Evolutionary conservation across 805 yeast species (phyloP).

Genomic region (Pichia cephalocereana): DNA sequence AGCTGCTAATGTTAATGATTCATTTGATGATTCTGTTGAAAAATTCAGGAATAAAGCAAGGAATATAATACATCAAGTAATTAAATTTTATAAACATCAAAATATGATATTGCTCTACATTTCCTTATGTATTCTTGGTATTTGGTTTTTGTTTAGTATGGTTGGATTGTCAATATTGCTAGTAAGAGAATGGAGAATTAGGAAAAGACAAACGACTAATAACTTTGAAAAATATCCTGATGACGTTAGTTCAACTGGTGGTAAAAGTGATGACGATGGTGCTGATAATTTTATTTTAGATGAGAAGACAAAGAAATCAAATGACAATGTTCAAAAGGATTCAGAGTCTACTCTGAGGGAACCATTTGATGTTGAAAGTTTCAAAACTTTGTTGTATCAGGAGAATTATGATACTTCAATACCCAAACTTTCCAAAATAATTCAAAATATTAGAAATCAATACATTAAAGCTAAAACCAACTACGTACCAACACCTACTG

Average conservation of each 20-base stretch:
- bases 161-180: slow-evolving; percentile 12
- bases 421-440: not conserved
- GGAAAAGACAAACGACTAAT: not conserved
- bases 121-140: slow-evolving; percentile 32
- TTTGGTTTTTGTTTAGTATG: slow-evolving; percentile 40
- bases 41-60: slow-evolving; percentile 20
- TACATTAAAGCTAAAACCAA: not conserved
- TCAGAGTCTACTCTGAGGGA: slow-evolving; percentile 4
- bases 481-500: slow-evolving; percentile 8
- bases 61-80: slow-evolving; percentile 18
- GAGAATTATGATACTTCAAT: not conserved
- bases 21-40: slow-evolving; percentile 6
- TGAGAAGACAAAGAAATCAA: not conserved
- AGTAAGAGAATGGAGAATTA: slow-evolving; percentile 6
- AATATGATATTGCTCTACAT: slow-evolving; percentile 39
- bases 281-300: not conserved
- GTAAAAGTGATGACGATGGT: not conserved
- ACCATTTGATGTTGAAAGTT: slow-evolving; percentile 10
- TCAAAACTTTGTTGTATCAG: not conserved
- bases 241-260: no score
- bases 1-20: slow-evolving; percentile 3
- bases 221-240: not conserved
- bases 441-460: slow-evolving; percentile 5
- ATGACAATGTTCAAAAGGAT: not conserved
- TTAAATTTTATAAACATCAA: slow-evolving; percentile 28